phyloP scores from a whole-genome alignment of 169 alveolate genomes.

The Plasmodium vinckei region DNA sequence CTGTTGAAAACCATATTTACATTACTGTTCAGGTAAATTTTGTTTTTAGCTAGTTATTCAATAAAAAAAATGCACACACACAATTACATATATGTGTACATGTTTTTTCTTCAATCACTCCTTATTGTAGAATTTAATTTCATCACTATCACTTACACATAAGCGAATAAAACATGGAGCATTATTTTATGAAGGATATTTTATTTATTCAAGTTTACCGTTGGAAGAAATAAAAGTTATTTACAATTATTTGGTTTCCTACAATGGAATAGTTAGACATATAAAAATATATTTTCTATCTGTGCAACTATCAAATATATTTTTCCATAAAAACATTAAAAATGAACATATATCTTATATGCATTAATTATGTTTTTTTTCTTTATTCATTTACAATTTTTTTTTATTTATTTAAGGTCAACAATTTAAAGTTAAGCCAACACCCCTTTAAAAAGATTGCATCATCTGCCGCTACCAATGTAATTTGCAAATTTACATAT shows the following conservation, averaged over 20 bases:
- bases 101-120: neutral
- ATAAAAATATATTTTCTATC: too few species aligned
- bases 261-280: conserved; percentile 40
- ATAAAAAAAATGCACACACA: neutral
- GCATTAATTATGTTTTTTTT: too few species aligned
- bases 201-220: conserved; percentile 54
- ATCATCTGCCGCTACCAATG: conserved; percentile 68
- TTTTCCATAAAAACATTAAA: too few species aligned
- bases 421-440: conserved; percentile 50
- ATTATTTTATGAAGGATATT: conserved; percentile 50
- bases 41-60: too few species aligned
- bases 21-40: conserved; percentile 59
- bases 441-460: conserved; percentile 66
- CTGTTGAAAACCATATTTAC: conserved; percentile 60
- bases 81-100: neutral
- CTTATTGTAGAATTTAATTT: conserved; percentile 34
- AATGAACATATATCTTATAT: too few species aligned
- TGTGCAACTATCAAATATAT: too few species aligned
- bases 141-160: conserved; percentile 31
- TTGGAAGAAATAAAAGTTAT: conserved; percentile 44
- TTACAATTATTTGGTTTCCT: conserved; percentile 68
- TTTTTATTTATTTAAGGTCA: conserved; percentile 33
- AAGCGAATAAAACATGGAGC: conserved; percentile 58
- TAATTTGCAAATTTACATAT: conserved; percentile 5
- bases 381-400: neutral